These are phyloP conservation scores for Pseudogymnoascus sp. DNA, from an alignment of 2,329 filamentous ascomycete species.

Conservation along the genomic window DNA sequence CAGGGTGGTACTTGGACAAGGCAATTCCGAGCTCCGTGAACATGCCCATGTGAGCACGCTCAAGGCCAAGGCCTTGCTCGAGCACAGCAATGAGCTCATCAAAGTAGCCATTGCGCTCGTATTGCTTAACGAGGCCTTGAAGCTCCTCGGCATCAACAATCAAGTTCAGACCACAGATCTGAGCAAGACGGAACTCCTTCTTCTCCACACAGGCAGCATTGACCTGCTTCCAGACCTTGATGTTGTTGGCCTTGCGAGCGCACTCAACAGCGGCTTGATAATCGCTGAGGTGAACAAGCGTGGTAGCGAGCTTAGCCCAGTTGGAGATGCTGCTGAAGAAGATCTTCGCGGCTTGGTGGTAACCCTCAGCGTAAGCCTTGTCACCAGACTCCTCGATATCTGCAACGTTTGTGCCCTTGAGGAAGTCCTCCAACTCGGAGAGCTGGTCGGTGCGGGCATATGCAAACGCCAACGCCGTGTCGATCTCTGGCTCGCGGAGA, in stretches of 20 bases:
- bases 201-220: slow-evolving; percentile 93
- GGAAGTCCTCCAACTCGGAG: slow-evolving; percentile 89
- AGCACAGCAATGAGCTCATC: slow-evolving; percentile 93
- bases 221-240: slow-evolving; percentile 99
- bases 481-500: slow-evolving; percentile 82
- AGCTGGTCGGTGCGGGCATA: slow-evolving; percentile 89
- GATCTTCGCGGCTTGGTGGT: slow-evolving; percentile 95
- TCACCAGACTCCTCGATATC: slow-evolving; percentile 96
- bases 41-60: slow-evolving; percentile 92
- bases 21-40: slow-evolving; percentile 92
- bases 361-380: slow-evolving; percentile 91
- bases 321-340: slow-evolving; percentile 98
- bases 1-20: slow-evolving; percentile 87
- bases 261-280: slow-evolving; percentile 98
- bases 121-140: slow-evolving; percentile 86
- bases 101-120: slow-evolving; percentile 95
- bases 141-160: slow-evolving; percentile 97
- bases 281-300: slow-evolving; percentile 90
- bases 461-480: slow-evolving; percentile 89
- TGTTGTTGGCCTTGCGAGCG: slow-evolving; percentile 96
- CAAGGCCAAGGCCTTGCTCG: slow-evolving; percentile 88
- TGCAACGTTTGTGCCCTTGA: slow-evolving; percentile 85
- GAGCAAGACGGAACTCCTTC: slow-evolving; percentile 97
- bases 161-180: slow-evolving; percentile 96
- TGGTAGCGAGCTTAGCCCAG: slow-evolving; percentile 98